A percentile compares a stretch with the other conserved stretches of the same genome.
Evolutionary conservation across 2,329 filamentous ascomycete species (phyloP).

Genomic region (Chalara sp.): DNA sequence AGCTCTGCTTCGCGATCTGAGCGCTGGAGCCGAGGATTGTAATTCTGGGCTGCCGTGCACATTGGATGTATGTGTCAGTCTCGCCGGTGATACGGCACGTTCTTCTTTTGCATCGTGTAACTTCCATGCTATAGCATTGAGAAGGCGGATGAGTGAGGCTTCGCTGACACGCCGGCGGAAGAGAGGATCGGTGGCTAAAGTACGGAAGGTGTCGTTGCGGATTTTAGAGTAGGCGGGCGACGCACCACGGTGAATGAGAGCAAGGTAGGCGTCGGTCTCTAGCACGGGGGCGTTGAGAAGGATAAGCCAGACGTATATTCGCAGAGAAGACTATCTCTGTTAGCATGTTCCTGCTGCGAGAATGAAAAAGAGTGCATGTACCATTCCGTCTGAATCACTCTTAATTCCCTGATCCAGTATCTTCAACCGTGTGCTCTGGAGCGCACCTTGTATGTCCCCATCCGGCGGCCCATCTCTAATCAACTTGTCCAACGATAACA

Average conservation of each 20-base stretch:
- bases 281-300: slow-evolving; percentile 83
- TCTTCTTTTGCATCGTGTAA: slow-evolving; percentile 68
- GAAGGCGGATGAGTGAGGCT: slow-evolving; percentile 84
- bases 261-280: slow-evolving; percentile 80
- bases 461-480: slow-evolving; percentile 74
- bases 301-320: slow-evolving; percentile 95
- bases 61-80: slow-evolving; percentile 10
- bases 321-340: slow-evolving; percentile 65
- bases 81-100: slow-evolving; percentile 11
- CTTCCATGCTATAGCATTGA: slow-evolving; percentile 94
- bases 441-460: slow-evolving; percentile 58
- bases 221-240: slow-evolving; percentile 97
- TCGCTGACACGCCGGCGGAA: slow-evolving; percentile 94
- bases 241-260: slow-evolving; percentile 83
- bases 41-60: slow-evolving; percentile 24
- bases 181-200: slow-evolving; percentile 90
- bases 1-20: slow-evolving; percentile 43
- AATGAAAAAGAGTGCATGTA: slow-evolving; percentile 31
- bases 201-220: slow-evolving; percentile 96
- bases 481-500: slow-evolving; percentile 63
- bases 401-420: slow-evolving; percentile 72
- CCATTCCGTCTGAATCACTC: slow-evolving; percentile 76
- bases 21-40: slow-evolving; percentile 16
- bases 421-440: slow-evolving; percentile 66
- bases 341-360: slow-evolving; percentile 11